A percentile compares a stretch with the other conserved stretches of the same genome.
Evolutionary conservation across 768 basidiomycete species (phyloP).

Genomic region (Boletus vinaceobasis): DNA sequence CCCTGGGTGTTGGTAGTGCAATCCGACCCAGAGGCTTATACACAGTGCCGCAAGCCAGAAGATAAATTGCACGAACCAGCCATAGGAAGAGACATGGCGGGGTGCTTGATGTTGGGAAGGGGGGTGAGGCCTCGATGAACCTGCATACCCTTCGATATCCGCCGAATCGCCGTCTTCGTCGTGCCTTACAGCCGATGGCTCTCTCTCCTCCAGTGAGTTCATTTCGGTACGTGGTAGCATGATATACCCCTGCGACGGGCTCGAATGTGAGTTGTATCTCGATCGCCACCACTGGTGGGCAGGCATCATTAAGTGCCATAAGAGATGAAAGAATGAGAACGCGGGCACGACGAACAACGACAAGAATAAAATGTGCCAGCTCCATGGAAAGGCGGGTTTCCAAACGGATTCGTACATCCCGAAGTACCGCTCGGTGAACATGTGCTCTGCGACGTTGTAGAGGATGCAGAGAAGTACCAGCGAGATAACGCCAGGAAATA

Average conservation of each 20-base stretch:
- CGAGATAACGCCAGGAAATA: background rate
- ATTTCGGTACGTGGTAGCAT: conserved; percentile 9
- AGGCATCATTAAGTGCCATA: background rate
- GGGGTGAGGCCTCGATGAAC: background rate
- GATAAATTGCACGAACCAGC: background rate
- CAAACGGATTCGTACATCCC: background rate
- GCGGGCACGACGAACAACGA: conserved; percentile 11
- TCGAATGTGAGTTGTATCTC: background rate
- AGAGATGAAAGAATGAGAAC: conserved; percentile 10
- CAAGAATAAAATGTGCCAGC: conserved; percentile 17
- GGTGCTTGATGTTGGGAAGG: background rate
- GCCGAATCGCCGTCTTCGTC: background rate
- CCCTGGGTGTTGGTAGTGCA: background rate
- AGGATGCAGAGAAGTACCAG: conserved; percentile 1
- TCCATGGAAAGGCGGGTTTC: conserved; percentile 17
- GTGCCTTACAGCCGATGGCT: background rate
- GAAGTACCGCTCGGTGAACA: conserved; percentile 11
- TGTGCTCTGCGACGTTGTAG: conserved; percentile 8
- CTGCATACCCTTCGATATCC: background rate
- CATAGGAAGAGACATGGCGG: background rate
- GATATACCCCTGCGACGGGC: conserved; percentile 4
- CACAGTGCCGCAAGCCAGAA: conserved; percentile 7
- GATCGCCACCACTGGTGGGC: background rate
- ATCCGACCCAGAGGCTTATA: background rate
- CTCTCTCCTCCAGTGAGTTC: conserved; percentile 1